Base-by-base conservation (phyloP, 139 green algal species). In the Astrephomene gubernaculifera region DNA sequence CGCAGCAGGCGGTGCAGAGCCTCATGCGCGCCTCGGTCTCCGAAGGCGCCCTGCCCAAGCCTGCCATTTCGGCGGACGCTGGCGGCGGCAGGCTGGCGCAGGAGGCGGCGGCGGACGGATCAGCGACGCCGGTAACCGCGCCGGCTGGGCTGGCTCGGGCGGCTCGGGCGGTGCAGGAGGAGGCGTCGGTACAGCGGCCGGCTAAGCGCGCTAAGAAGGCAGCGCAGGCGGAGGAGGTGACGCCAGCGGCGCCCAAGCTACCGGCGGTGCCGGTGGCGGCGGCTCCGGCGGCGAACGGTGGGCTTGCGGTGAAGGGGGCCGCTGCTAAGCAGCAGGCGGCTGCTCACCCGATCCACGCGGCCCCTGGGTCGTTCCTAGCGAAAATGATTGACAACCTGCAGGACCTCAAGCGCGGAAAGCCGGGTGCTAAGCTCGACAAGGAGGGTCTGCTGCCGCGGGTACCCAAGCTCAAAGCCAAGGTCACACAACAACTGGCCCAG, bases 361-460 rank as follows among this genome's bases (percentile, higher is more conserved):
- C 70, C 43, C 10, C 35, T 31, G 61, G 61, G 27, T 41, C 57
- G 67, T 33, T 63, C 27, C 60, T 81, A 22, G 22, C 45, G 29
- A 61, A 49, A 14, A 87, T 78, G 74, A 43, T 73, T 10, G 39
- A 31, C 1, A 81, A 88, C 41, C 38, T 84, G 82, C 0, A 36
- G 60, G 72, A 83, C 41, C 17, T 60, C 22, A 35, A 36, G 43
- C 3, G 71, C 31, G 9, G 6, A 25, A 2, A 21, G 33, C 31
- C 10, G 4, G 22, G n/a, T n/a, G n/a, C n/a, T n/a, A n/a, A n/a
- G n/a, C n/a, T n/a, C n/a, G n/a, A n/a, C n/a, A n/a, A 43, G 43
- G 71, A 52, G 36, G 36, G 9, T 36, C 12, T 39, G n/a, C n/a
- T 19, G 71, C 4, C 69, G 49, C 4, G 2, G 38, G 36, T 53